phyloP scores from a whole-genome alignment of 768 basidiomycete genomes.

The Amanita rimosa region DNA sequence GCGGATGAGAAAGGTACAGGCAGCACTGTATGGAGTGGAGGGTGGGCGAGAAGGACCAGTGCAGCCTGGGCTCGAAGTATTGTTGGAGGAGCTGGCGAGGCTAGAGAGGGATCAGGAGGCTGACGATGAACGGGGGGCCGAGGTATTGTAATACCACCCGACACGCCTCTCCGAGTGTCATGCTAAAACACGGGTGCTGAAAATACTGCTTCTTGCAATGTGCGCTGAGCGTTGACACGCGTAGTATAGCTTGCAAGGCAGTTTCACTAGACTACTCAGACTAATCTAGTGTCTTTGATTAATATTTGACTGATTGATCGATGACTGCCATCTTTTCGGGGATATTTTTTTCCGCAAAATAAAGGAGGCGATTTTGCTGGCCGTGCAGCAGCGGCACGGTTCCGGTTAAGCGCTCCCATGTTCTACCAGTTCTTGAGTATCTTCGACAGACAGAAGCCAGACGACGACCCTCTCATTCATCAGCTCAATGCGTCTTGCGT shows the following conservation, averaged over 20 bases:
- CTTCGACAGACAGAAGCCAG: conserved; percentile 24
- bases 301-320: no score
- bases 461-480: conserved; percentile 29
- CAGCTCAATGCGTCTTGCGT: conserved; percentile 47
- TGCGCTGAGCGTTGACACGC: no score
- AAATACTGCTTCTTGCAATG: no score
- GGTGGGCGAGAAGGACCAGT: conserved; percentile 11
- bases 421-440: conserved; percentile 28
- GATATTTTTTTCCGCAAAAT: no score
- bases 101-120: conserved; percentile 14
- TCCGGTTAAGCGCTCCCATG: conserved; percentile 15
- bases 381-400: no score
- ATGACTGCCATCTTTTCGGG: no score
- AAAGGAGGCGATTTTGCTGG: no score
- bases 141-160: not conserved
- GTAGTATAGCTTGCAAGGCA: no score
- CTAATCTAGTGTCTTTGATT: no score
- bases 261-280: no score
- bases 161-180: not conserved
- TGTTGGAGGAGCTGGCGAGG: conserved; percentile 25
- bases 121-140: conserved; percentile 7
- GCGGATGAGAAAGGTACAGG: conserved; percentile 34
- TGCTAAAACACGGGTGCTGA: no score
- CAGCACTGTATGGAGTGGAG: conserved; percentile 43
- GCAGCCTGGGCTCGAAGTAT: conserved; percentile 34